Base-by-base conservation (phyloP, 306 rosid species). In the Amphicarpaea edgeworthii region DNA sequence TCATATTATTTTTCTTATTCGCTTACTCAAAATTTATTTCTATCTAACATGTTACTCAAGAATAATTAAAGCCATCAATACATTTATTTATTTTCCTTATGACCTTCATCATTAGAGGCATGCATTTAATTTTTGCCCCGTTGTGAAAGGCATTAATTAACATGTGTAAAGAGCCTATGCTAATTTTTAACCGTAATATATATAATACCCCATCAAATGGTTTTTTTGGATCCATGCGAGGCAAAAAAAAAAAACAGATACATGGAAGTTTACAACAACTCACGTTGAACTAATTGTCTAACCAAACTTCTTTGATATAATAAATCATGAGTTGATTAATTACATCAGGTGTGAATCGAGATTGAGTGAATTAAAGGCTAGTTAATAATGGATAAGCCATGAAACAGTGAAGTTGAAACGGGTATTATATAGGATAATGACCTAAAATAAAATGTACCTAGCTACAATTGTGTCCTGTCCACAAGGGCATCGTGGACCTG, bases 401-500 rank as follows among this genome's bases (percentile, higher is more conserved):
- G 38, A 45, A 68, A 68, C 40, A 34, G 30, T 69, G 16, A 30
- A 65, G 37, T 65, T 69, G 54, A 23, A 65, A 54, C 2, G 19
- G 34, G 16, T 65, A 19, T 41, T 20, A n/a, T n/a, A n/a, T n/a
- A 54, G n/a, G 17, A 30, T 30, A 30, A 15, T 23, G 66, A 54
- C 37, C 1, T 6, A 34, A 50, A 50, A 7, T 71, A 9, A 21
- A 50, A 71, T 53, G 78, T 40, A 32, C n/a, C n/a, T n/a, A n/a
- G n/a, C n/a, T n/a, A n/a, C 38, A 68, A 12, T 15, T 58, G 40
- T 62, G 73, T 79, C 30, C 58, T 76, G 79, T 76, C 30, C 41
- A 60, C 32, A 85, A 84, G 75, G 75, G 71, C 73, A 76, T 51
- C 15, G 82, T 78, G 90, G 87, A 75, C 63, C 70, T 12, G 57